Base-by-base conservation (phyloP, 352 stramenopile species). In the Phytophthora lateralis region DNA sequence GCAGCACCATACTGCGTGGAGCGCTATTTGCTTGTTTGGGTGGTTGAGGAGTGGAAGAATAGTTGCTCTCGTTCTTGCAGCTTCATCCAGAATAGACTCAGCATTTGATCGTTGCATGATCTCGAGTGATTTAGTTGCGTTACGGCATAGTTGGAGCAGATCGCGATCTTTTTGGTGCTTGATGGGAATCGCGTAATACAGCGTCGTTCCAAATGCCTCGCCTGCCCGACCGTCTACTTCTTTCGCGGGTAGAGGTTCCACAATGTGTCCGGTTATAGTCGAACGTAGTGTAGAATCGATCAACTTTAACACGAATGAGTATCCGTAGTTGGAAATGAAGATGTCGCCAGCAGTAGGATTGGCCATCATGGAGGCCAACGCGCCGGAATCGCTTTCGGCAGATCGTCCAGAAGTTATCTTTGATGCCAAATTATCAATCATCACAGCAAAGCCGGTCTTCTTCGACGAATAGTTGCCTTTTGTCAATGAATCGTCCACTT, bases 71-170 rank as follows among this genome's bases (percentile, higher is more conserved):
- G 61, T 69, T 42, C 61, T 24, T 12, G 61, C 30, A 20, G 37
- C 35, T 65, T 69, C 61, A 43, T 69, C 61, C 21, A 64, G 24
- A 44, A 69, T 29, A 7, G 61, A 60, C 14, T 69, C 46, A 1
- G 54, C 29, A 18, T 20, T 55, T 32, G 35, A 38, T 20, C 27
- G 27, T 30, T 55, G 55, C 46, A 55, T 60, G 29, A 49, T 24
- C 21, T 69, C 39, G 11, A 69, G 61, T 10, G 29, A 24, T 4
- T 43, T 65, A 9, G 24, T 38, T 20, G 61, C 61, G 45, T 26
- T 27, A 15, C 61, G 61, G 7, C 46, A 60, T 2, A 69, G 20
- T 51, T 69, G 54, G 15, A 65, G 44, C 15, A 69, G 46, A 3
- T 60, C 55, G 9, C 61, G 39, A 8, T 69, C 61, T 21, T 50